Percentiles rank a stretch among this genome's conserved stretches.
These are phyloP conservation scores for Podaxis sp. DNA, from an alignment of 768 basidiomycete species.

Conservation along the genomic window DNA sequence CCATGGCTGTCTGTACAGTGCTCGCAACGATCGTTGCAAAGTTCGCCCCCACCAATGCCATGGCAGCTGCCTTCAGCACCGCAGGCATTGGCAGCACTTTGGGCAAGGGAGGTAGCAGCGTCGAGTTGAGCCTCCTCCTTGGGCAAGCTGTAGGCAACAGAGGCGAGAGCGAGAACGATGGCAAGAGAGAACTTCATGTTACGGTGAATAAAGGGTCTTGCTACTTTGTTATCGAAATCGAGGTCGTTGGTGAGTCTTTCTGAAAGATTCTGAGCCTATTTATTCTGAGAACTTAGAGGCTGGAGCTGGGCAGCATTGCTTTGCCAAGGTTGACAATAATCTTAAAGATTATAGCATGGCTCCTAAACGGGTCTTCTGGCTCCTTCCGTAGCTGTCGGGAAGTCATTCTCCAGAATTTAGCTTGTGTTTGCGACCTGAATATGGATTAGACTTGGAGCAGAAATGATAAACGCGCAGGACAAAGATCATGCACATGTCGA, in stretches of 20 bases:
- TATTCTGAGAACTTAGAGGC: not conserved
- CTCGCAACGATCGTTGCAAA: not conserved
- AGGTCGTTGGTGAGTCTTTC: not conserved
- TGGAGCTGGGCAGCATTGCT: not conserved
- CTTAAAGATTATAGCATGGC: not conserved
- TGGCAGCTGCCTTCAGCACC: not conserved
- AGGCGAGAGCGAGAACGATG: not conserved
- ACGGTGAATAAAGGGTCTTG: not conserved
- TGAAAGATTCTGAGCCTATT: not conserved
- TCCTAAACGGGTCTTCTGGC: not conserved
- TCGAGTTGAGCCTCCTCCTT: not conserved
- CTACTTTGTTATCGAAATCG: not conserved
- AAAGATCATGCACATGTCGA: not conserved
- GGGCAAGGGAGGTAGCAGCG: not conserved
- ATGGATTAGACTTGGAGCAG: not conserved
- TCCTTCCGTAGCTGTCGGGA: not conserved
- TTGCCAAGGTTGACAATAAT: not conserved
- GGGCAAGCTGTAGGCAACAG: not conserved
- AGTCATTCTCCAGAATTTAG: not conserved
- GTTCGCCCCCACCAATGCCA: not conserved
- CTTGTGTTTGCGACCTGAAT: not conserved
- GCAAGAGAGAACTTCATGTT: not conserved
- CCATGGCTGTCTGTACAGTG: not conserved
- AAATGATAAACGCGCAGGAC: not conserved
- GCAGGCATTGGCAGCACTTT: not conserved